Evolutionary conservation across 345 rosid genomes (phyloP).

Genomic region (Excoecaria cochinchinensis): DNA sequence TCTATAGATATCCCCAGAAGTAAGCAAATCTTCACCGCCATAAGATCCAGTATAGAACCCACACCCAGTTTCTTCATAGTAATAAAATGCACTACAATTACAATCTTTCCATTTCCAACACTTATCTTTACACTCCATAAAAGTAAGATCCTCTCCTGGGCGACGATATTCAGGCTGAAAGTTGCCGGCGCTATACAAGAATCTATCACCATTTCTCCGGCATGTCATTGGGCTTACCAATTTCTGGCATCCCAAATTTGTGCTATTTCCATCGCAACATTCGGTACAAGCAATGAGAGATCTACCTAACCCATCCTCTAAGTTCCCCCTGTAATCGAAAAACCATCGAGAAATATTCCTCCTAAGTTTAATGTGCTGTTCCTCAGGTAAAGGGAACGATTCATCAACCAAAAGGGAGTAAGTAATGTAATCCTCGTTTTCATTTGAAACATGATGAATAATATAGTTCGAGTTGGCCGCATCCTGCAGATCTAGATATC

Average conservation of each 20-base stretch:
- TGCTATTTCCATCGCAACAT: conserved; percentile 7
- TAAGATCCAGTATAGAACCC: background rate
- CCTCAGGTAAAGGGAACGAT: background rate
- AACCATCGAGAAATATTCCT: background rate
- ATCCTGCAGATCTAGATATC: no score
- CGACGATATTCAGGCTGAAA: no score
- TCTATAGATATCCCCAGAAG: no score
- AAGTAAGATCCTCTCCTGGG: background rate
- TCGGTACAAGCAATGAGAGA: background rate
- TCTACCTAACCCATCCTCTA: background rate
- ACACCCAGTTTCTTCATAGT: background rate
- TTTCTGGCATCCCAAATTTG: background rate
- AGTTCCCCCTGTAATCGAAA: background rate
- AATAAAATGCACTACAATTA: background rate
- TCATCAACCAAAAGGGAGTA: background rate
- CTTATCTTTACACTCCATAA: conserved; percentile 10
- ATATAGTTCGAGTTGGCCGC: background rate
- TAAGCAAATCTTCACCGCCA: no score
- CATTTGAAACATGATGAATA: background rate
- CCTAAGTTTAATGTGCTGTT: background rate
- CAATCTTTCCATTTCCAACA: conserved; percentile 11
- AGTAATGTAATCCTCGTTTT: background rate
- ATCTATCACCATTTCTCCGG: background rate
- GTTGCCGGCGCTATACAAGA: background rate
- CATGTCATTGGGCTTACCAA: conserved; percentile 6